phyloP scores from a whole-genome alignment of 768 basidiomycete genomes.

The Galerina sulciceps region DNA sequence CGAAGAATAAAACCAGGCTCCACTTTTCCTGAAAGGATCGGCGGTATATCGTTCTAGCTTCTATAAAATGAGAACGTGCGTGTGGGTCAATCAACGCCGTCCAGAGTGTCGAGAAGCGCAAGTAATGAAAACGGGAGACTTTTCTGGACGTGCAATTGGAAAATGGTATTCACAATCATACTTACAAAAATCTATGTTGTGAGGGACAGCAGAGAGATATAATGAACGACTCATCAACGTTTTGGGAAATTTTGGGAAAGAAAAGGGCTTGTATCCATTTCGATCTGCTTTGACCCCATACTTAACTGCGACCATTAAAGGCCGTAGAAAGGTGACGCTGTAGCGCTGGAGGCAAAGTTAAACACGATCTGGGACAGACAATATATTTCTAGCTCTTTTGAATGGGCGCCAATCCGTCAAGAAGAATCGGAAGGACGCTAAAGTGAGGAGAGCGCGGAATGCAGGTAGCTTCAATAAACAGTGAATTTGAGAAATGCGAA shows the following conservation, averaged over 20 bases:
- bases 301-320: conserved; percentile 15
- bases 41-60: conserved; percentile 66
- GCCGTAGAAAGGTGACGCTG: conserved; percentile 17
- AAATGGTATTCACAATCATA: too few species aligned
- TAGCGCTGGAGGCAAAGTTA: conserved; percentile 45
- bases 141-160: too few species aligned
- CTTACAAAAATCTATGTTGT: neutral
- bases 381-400: conserved; percentile 72
- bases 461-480: neutral
- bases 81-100: conserved; percentile 69
- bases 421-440: conserved; percentile 68
- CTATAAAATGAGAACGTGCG: conserved; percentile 95
- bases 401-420: conserved; percentile 81
- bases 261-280: conserved; percentile 16
- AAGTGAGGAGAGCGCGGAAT: conserved; percentile 75
- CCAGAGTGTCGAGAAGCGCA: conserved; percentile 97
- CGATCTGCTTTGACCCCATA: conserved; percentile 23
- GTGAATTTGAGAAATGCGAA: conserved; percentile 14
- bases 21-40: conserved; percentile 22
- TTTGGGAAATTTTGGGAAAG: too few species aligned
- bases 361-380: conserved; percentile 29
- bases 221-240: conserved; percentile 6
- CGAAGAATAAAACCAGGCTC: conserved; percentile 20
- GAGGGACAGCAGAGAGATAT: neutral
- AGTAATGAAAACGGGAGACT: neutral